Base-by-base conservation (phyloP, 2,329 filamentous ascomycete species). In the Xylaria sp. region DNA sequence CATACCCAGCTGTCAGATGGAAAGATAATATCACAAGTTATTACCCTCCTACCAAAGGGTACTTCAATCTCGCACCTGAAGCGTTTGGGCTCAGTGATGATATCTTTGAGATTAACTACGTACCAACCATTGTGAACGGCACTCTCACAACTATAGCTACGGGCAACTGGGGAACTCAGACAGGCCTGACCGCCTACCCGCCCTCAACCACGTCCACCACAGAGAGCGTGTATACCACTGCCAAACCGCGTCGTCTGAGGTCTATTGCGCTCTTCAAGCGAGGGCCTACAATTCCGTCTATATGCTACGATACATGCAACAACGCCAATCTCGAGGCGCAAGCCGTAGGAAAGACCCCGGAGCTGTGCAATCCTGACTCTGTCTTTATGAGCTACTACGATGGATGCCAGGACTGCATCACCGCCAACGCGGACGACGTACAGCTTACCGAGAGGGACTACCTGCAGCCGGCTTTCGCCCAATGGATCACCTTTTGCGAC, bases 61-160 rank as follows among this genome's bases (percentile, higher is more conserved):
- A 91, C 76, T 92, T 89, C 80, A 86, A 92, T 67, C 83, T 92
- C n/a, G 82, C 89, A 64, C 88, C 91, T 0, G 77, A 82, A 1
- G 83, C 83, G 0, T 93, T 92, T 67, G 90, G 90, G 4, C 80
- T 92, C 18, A 86, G 83, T 59, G 90, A 88, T 67, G 86, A 86
- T 51, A 89, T 92, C 20, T 92, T 91, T 69, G 82, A 83, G 23
- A 79, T 83, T 28, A 75, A 85, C 5, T 73, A 81, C 0, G 74
- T 83, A 12, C 73, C 82, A 5, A 79, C 79, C 64, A 76, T 79
- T 1, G 64, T 81, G 7, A 61, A 46, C 0, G 72, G 79, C 1
- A 67, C 71, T 0, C 66, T 65, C 2, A 83, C 79, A 0, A 88
- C 85, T 1, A 79, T 84, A 60, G 83, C 82, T 0, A 89, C 87